Conservation (phyloP, 768 basidiomycete genomes). For the Solioccasus polychromus region DNA sequence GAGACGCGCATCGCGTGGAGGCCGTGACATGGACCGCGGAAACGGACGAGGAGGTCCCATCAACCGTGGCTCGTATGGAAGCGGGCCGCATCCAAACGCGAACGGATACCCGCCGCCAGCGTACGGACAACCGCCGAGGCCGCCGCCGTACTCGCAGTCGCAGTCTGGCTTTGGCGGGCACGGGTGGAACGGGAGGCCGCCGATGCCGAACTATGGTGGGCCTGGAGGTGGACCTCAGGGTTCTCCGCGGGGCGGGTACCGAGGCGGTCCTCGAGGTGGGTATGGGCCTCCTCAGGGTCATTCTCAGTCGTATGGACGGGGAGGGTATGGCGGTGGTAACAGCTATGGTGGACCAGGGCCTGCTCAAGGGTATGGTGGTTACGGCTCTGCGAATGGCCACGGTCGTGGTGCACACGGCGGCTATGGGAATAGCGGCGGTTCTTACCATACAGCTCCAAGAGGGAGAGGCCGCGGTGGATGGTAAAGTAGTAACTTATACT, state of each 20-base stretch:
- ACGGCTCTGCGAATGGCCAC: constrained; percentile 24
- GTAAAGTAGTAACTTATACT: constrained; percentile 31
- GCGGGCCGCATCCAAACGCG: constrained; percentile 4
- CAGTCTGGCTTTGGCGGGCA: constrained; percentile 30
- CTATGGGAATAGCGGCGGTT: constrained; percentile 15
- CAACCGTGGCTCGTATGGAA: constrained; percentile 22
- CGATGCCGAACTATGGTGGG: constrained; percentile 31
- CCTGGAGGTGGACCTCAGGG: constrained; percentile 29
- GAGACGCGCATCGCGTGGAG: constrained; percentile 51
- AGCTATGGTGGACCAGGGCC: constrained; percentile 14
- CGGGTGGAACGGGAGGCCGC: constrained; percentile 32
- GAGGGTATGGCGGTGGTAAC: constrained; percentile 24
- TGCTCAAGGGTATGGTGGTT: constrained; percentile 33
- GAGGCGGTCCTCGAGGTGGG: constrained; percentile 26
- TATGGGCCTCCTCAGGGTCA: constrained; percentile 21
- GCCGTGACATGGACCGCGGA: constrained; percentile 35
- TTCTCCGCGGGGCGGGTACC: constrained; percentile 24
- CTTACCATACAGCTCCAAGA: constrained; percentile 31
- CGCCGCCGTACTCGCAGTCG: constrained; percentile 16
- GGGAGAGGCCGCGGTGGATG: constrained; percentile 53
- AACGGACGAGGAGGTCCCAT: constrained; percentile 32
- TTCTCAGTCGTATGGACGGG: constrained; percentile 23
- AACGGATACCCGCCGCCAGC: constrained; percentile 21
- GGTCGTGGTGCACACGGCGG: constrained; percentile 42
- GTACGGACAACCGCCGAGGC: constrained; percentile 19